Percentiles rank a stretch among this genome's conserved stretches.
Evolutionary conservation across 768 basidiomycete species (phyloP).

Genomic region (Cubamyces sp.): DNA sequence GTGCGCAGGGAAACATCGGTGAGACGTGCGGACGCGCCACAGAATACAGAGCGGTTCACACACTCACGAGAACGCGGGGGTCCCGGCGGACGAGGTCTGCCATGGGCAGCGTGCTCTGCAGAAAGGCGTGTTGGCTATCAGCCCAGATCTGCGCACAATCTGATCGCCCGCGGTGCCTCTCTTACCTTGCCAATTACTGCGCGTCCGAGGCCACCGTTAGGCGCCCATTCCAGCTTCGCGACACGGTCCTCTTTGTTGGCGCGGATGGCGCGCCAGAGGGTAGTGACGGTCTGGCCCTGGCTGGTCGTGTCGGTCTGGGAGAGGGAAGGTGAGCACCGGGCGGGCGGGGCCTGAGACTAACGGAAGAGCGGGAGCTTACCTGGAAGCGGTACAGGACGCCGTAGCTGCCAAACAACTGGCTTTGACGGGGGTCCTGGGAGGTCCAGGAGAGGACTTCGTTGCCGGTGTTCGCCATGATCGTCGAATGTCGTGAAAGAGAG

Average conservation of each 20-base stretch:
- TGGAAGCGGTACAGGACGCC: conserved; percentile 83
- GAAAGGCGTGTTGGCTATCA: conserved; percentile 28
- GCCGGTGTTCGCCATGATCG: conserved; percentile 47
- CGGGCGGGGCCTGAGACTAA: conserved; percentile 23
- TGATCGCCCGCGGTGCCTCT: conserved; percentile 12
- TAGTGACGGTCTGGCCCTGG: conserved; percentile 74
- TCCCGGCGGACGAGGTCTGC: conserved; percentile 78
- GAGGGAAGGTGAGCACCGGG: conserved; percentile 32
- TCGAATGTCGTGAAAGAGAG: conserved; percentile 34
- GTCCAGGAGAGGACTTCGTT: conserved; percentile 84
- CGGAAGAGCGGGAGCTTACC: conserved; percentile 45
- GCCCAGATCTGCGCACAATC: conserved; percentile 33
- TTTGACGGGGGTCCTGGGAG: conserved; percentile 83
- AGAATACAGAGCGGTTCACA: conserved; percentile 16
- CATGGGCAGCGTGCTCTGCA: conserved; percentile 79
- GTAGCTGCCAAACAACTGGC: conserved; percentile 80
- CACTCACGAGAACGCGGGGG: conserved; percentile 59
- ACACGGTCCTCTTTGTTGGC: conserved; percentile 87
- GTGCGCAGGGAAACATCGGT: not conserved
- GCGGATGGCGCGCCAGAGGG: conserved; percentile 79
- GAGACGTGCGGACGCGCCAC: conserved; percentile 21
- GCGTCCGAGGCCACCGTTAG: conserved; percentile 82
- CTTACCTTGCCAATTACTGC: conserved; percentile 82
- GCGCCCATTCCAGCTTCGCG: conserved; percentile 86
- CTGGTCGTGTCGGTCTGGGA: conserved; percentile 65